These are phyloP conservation scores for Dalbergia cochinchinensis DNA, from an alignment of 306 rosid species.

Conservation along the genomic window DNA sequence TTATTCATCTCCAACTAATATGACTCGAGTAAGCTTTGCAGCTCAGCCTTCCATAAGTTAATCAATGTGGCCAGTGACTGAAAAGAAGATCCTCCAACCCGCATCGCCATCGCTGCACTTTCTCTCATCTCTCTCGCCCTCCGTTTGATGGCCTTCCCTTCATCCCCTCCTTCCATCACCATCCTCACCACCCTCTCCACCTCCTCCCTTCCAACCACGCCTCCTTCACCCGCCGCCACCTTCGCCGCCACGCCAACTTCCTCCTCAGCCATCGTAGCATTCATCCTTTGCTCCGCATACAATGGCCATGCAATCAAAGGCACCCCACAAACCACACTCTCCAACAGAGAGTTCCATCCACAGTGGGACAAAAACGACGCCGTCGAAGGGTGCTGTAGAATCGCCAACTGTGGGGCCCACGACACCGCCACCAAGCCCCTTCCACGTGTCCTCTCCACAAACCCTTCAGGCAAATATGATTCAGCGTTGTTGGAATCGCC, in stretches of 20 bases:
- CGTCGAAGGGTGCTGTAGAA: constrained; percentile 49
- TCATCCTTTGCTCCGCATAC: constrained; percentile 61
- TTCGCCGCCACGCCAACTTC: constrained; percentile 47
- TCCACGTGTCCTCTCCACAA: constrained; percentile 51
- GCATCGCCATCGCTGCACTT: constrained; percentile 32
- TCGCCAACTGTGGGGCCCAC: constrained; percentile 54
- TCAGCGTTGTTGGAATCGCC: constrained; percentile 1
- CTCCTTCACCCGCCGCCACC: not conserved
- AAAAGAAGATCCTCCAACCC: constrained; percentile 29
- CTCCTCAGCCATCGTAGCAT: constrained; percentile 53
- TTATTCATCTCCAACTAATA: too few species aligned
- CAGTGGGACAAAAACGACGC: constrained; percentile 62
- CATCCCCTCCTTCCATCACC: constrained; percentile 44
- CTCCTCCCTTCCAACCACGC: constrained; percentile 44
- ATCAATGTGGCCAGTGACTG: constrained; percentile 3
- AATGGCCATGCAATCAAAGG: constrained; percentile 67
- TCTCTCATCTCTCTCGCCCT: constrained; percentile 33
- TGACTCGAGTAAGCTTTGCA: too few species aligned
- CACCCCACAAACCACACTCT: constrained; percentile 56
- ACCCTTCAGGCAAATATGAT: constrained; percentile 56
- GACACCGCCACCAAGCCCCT: constrained; percentile 39
- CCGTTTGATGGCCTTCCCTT: constrained; percentile 41
- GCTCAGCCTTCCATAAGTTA: constrained; percentile 24
- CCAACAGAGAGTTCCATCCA: constrained; percentile 69
- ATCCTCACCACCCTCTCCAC: constrained; percentile 50